Evolutionary conservation across 805 yeast genomes (phyloP).

Genomic region (Pichia californica): DNA sequence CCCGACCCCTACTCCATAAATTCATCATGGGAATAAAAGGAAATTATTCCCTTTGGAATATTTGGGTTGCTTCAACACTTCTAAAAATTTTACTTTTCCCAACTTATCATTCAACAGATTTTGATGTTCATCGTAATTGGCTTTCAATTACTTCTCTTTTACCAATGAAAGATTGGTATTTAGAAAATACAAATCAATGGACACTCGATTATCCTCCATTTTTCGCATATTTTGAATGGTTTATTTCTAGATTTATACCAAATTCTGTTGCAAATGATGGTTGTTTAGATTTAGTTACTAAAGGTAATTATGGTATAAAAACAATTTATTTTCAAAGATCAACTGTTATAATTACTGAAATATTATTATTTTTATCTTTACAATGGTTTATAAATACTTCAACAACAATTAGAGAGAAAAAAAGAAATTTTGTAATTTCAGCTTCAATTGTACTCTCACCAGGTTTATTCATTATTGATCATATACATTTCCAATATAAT

Average conservation of each 20-base stretch:
- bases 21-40: conserved; percentile 4
- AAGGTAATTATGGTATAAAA: conserved; percentile 68
- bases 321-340: conserved; percentile 76
- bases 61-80: conserved; percentile 57
- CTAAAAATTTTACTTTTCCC: conserved; percentile 59
- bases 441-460: conserved; percentile 83
- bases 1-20: too few relatives aligned
- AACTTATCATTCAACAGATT: conserved; percentile 90
- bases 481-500: conserved; percentile 95
- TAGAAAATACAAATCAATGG: conserved; percentile 77
- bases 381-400: conserved; percentile 62
- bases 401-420: conserved; percentile 28
- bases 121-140: conserved; percentile 98
- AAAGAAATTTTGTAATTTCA: conserved; percentile 66
- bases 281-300: conserved; percentile 59
- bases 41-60: conserved; percentile 53
- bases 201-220: conserved; percentile 97
- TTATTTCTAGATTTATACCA: conserved; percentile 68
- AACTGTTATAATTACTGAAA: conserved; percentile 75
- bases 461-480: conserved; percentile 85
- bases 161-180: conserved; percentile 79
- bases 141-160: conserved; percentile 76
- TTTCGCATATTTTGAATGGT: conserved; percentile 93
- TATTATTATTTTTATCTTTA: conserved; percentile 59
- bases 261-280: conserved; percentile 59